These are phyloP conservation scores for Ambrosia hybrid DNA, from an alignment of 140 eudicot species.

Conservation along the genomic window DNA sequence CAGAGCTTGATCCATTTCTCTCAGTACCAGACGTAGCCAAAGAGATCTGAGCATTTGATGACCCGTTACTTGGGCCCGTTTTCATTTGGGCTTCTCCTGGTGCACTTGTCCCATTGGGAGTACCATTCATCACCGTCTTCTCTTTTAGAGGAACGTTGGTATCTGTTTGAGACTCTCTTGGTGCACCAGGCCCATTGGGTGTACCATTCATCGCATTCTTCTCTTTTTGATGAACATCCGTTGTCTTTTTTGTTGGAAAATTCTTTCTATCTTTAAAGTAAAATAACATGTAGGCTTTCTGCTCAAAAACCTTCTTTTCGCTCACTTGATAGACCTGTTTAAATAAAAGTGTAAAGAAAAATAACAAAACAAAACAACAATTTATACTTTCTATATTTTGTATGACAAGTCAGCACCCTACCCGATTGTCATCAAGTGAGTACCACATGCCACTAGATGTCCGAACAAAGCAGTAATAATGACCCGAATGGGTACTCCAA, in stretches of 20 bases:
- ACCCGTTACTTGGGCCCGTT: slow-evolving; percentile 19
- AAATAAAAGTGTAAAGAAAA: not conserved
- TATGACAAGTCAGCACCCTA: slow-evolving; percentile 28
- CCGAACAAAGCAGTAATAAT: slow-evolving; percentile 89
- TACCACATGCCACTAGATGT: slow-evolving; percentile 97
- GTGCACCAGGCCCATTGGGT: slow-evolving; percentile 14
- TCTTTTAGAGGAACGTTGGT: slow-evolving; percentile 31
- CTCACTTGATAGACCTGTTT: slow-evolving; percentile 79
- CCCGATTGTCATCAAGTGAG: slow-evolving; percentile 92
- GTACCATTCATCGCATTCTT: slow-evolving; percentile 40
- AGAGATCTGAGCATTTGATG: not conserved
- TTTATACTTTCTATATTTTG: not conserved
- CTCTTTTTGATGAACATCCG: slow-evolving; percentile 37
- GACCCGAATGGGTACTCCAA: slow-evolving; percentile 98
- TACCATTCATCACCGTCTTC: slow-evolving; percentile 40
- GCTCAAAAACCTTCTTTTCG: slow-evolving; percentile 82
- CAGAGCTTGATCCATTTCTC: slow-evolving; percentile 1
- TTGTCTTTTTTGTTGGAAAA: slow-evolving; percentile 41
- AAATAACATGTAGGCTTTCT: slow-evolving; percentile 95
- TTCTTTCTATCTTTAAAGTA: slow-evolving; percentile 63
- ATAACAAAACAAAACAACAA: not conserved
- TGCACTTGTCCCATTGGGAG: slow-evolving; percentile 7
- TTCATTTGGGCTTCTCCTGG: slow-evolving; percentile 27
- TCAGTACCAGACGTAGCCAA: slow-evolving; percentile 22
- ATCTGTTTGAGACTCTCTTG: slow-evolving; percentile 24